Conservation (phyloP, 495 filamentous ascomycete species). For the Penicillium dipodomyicola region DNA sequence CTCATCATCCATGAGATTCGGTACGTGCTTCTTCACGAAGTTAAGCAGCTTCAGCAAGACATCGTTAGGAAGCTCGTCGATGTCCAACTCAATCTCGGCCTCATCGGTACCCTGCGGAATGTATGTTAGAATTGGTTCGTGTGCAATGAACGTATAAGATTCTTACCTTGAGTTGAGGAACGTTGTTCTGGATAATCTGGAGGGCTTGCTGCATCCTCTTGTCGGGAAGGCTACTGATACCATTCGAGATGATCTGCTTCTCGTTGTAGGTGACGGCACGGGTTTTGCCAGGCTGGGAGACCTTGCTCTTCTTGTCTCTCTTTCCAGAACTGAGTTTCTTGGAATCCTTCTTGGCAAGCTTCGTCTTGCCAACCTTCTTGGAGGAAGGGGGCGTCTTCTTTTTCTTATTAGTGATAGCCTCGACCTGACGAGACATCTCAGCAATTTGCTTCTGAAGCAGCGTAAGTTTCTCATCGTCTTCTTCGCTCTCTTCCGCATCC, state of each 20-base stretch:
- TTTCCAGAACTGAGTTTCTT: conserved; percentile 52
- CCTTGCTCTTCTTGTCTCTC: conserved; percentile 54
- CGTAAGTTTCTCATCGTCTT: conserved; percentile 64
- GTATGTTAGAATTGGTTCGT: conserved; percentile 18
- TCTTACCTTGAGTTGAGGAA: conserved; percentile 67
- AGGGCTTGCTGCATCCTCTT: conserved; percentile 73
- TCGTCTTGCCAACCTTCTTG: conserved; percentile 51
- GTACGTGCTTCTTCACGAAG: conserved; percentile 67
- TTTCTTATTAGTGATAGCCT: conserved; percentile 53
- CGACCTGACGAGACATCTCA: conserved; percentile 55
- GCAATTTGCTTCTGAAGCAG: conserved; percentile 66
- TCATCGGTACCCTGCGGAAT: conserved; percentile 61
- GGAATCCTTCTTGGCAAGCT: conserved; percentile 54
- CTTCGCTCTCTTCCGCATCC: conserved; percentile 63
- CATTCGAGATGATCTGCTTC: conserved; percentile 81
- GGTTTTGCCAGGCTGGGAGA: conserved; percentile 47
- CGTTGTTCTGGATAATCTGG: conserved; percentile 86
- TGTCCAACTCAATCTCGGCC: conserved; percentile 87
- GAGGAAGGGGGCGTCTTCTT: conserved; percentile 64
- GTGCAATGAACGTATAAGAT: conserved; percentile 3
- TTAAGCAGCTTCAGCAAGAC: conserved; percentile 73
- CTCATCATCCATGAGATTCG: conserved; percentile 51
- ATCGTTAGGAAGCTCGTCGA: conserved; percentile 74
- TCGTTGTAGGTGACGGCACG: conserved; percentile 66
- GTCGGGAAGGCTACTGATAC: conserved; percentile 71